Conservation (phyloP, 257 asterid species). For the Capsicum baccatum region DNA sequence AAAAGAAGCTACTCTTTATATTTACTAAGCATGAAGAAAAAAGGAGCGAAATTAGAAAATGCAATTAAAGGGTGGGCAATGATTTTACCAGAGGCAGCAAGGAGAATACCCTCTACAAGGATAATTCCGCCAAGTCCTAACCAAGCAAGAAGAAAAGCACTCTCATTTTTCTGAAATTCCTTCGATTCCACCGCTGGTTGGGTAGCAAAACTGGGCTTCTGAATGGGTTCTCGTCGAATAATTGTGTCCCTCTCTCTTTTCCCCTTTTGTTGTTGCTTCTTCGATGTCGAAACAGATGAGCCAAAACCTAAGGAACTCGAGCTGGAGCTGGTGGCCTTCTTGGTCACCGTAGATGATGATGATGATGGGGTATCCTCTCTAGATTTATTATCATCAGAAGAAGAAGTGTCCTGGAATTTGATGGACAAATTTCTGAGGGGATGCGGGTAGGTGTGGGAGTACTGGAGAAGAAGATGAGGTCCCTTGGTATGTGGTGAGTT, state of each 20-base stretch:
- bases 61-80: not conserved
- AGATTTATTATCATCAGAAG: conserved; percentile 45
- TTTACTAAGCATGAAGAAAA: not conserved
- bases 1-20: not conserved
- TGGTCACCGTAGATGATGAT: conserved; percentile 37
- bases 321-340: conserved; percentile 39
- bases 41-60: not conserved
- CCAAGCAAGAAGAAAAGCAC: conserved; percentile 92
- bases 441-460: conserved; percentile 27
- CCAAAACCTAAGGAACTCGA: conserved; percentile 77
- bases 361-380: conserved; percentile 30
- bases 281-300: conserved; percentile 48
- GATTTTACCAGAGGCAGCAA: conserved; percentile 80
- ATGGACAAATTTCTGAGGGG: conserved; percentile 36
- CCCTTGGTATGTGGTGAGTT: conserved; percentile 44
- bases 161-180: conserved; percentile 69
- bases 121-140: conserved; percentile 79
- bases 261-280: conserved; percentile 59
- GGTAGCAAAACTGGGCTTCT: conserved; percentile 60
- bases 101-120: conserved; percentile 70
- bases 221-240: conserved; percentile 69
- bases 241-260: conserved; percentile 65
- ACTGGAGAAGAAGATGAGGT: conserved; percentile 43
- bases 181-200: conserved; percentile 57
- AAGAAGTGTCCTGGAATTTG: conserved; percentile 57